phyloP scores from a whole-genome alignment of 176 grass and related monocot species.

The Zizania latifolia region DNA sequence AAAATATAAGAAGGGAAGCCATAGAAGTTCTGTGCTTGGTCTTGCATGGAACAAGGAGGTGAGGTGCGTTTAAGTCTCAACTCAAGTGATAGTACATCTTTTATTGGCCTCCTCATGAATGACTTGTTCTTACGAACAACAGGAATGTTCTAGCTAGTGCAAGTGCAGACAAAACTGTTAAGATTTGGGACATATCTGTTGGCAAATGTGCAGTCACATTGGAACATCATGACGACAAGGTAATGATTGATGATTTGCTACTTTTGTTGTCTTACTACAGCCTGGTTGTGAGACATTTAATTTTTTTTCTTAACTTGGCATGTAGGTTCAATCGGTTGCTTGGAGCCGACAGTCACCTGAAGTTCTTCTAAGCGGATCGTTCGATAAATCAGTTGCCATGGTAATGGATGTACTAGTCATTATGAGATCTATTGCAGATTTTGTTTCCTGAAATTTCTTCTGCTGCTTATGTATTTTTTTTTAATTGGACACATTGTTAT shows the following conservation, averaged over 20 bases:
- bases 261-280: slow-evolving; percentile 5
- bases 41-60: slow-evolving; percentile 94
- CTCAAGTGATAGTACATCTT: background rate
- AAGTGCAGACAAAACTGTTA: slow-evolving; percentile 81
- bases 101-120: background rate
- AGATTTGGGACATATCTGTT: slow-evolving; percentile 75
- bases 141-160: slow-evolving; percentile 97
- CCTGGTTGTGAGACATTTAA: slow-evolving; percentile 1
- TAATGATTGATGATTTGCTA: slow-evolving; percentile 25
- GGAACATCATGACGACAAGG: slow-evolving; percentile 85
- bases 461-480: background rate
- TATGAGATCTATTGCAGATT: background rate
- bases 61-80: slow-evolving; percentile 52
- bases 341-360: slow-evolving; percentile 69
- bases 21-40: slow-evolving; percentile 82
- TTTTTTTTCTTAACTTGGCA: background rate
- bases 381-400: slow-evolving; percentile 76
- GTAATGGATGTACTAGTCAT: slow-evolving; percentile 30
- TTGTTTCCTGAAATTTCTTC: background rate
- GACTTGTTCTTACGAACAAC: background rate
- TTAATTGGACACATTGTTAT: background rate
- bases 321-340: slow-evolving; percentile 84
- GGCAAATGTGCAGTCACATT: slow-evolving; percentile 74
- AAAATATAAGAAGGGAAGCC: slow-evolving; percentile 72
- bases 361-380: slow-evolving; percentile 90